Conservation (phyloP, 208 protist species). For the Trypanosoma avium region DNA sequence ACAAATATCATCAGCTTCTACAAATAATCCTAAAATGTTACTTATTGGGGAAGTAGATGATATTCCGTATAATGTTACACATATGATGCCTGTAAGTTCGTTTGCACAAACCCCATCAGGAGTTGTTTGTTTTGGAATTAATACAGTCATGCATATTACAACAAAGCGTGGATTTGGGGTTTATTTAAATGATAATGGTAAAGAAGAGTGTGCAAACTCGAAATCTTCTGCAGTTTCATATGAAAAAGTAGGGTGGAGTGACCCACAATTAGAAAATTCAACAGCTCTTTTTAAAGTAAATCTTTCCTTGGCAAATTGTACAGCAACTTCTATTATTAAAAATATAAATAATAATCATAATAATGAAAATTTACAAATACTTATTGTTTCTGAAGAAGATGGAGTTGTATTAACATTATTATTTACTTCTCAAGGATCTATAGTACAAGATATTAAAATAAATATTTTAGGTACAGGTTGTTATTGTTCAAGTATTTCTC, state of each 20-base stretch:
- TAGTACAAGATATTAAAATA: conserved; percentile 40
- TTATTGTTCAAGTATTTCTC: conserved; percentile 35
- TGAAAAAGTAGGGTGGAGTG: conserved; percentile 50
- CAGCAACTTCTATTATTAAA: conserved; percentile 14
- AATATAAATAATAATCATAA: no score
- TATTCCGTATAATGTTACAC: conserved; percentile 77
- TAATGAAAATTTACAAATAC: conserved; percentile 31
- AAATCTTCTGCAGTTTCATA: conserved; percentile 49
- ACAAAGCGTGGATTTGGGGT: conserved; percentile 77
- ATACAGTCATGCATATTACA: conserved; percentile 80
- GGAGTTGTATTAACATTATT: conserved; percentile 63
- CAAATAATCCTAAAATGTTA: conserved; percentile 44
- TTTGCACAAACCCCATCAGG: conserved; percentile 65
- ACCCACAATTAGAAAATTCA: conserved; percentile 41
- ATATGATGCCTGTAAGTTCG: conserved; percentile 67
- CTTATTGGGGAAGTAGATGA: conserved; percentile 79
- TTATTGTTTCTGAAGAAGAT: conserved; percentile 72
- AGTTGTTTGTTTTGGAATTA: conserved; percentile 69
- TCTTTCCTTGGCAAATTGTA: conserved; percentile 67
- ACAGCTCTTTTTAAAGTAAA: conserved; percentile 62
- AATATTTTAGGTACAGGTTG: conserved; percentile 60
- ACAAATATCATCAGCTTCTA: conserved; percentile 48
- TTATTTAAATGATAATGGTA: conserved; percentile 69
- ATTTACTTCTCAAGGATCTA: conserved; percentile 48
- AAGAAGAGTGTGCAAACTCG: conserved; percentile 61